Conservation (phyloP, 2,329 filamentous ascomycete genomes). For the Pseudogymnoascus sp. region DNA sequence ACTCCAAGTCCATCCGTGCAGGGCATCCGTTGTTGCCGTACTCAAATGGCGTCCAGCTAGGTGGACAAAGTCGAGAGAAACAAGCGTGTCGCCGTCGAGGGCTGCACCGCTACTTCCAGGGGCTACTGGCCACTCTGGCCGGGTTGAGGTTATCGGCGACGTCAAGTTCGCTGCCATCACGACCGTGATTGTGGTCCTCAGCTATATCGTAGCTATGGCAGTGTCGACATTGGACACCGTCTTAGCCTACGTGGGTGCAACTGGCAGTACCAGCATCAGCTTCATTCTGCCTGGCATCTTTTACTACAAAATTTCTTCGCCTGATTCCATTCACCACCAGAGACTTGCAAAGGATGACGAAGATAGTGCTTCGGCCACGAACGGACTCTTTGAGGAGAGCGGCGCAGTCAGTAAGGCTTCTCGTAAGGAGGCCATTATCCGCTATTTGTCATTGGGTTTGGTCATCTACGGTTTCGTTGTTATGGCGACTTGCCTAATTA, state of each 20-base stretch:
- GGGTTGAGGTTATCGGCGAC: conserved; percentile 67
- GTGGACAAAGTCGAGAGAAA: conserved; percentile 29
- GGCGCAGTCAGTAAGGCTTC: conserved; percentile 37
- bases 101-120: conserved; percentile 34
- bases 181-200: conserved; percentile 73
- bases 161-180: conserved; percentile 84
- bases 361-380: conserved; percentile 55
- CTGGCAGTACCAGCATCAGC: conserved; percentile 88
- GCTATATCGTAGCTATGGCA: conserved; percentile 83
- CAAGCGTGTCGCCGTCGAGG: conserved; percentile 32
- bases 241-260: conserved; percentile 89
- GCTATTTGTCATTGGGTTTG: conserved; percentile 67
- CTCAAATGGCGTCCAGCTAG: conserved; percentile 74
- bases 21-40: conserved; percentile 92
- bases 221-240: conserved; percentile 86
- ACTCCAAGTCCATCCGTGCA: conserved; percentile 89
- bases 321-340: conserved; percentile 80
- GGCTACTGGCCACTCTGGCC: conserved; percentile 35
- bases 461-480: conserved; percentile 79
- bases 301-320: conserved; percentile 96
- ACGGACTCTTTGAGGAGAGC: conserved; percentile 26
- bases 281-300: conserved; percentile 95
- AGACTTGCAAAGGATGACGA: conserved; percentile 86
- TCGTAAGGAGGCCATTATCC: conserved; percentile 51
- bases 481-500: conserved; percentile 80